phyloP scores from a whole-genome alignment of 768 basidiomycete genomes.

The Polyporus arcularius region DNA sequence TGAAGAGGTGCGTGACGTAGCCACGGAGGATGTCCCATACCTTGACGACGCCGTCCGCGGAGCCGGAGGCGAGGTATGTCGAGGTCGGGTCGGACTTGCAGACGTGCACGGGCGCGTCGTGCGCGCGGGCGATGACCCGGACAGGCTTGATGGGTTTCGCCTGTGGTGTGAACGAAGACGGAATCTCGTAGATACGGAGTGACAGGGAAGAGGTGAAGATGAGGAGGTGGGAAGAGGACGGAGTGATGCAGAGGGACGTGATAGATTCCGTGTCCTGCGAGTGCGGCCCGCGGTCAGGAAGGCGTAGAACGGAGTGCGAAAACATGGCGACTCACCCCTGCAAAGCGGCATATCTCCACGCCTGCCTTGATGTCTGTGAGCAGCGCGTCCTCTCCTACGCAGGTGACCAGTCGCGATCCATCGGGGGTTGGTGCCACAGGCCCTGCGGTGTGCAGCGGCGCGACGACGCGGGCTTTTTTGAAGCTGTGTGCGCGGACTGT shows the following conservation, averaged over 20 bases:
- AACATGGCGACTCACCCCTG: constrained; percentile 62
- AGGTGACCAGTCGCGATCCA: constrained; percentile 79
- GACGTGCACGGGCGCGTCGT: constrained; percentile 93
- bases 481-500: constrained; percentile 50
- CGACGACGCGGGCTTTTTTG: constrained; percentile 70
- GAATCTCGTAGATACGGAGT: constrained; percentile 83
- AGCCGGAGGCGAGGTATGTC: constrained; percentile 90
- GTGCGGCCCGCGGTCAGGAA: constrained; percentile 1
- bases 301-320: background rate
- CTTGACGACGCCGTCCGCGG: constrained; percentile 95
- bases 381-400: constrained; percentile 83
- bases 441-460: constrained; percentile 87
- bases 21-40: constrained; percentile 92
- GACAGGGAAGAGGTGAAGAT: constrained; percentile 82
- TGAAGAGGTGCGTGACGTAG: constrained; percentile 91
- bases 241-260: constrained; percentile 81
- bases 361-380: constrained; percentile 81
- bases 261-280: constrained; percentile 81
- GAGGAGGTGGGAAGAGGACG: constrained; percentile 70
- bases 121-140: constrained; percentile 80
- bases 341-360: constrained; percentile 74
- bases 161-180: constrained; percentile 43
- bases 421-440: constrained; percentile 80
- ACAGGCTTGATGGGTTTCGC: constrained; percentile 62
- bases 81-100: constrained; percentile 84